A percentile compares a stretch with the other conserved stretches of the same genome.
phyloP scores from a whole-genome alignment of 345 rosid genomes.

The Stellera chamaejasme region DNA sequence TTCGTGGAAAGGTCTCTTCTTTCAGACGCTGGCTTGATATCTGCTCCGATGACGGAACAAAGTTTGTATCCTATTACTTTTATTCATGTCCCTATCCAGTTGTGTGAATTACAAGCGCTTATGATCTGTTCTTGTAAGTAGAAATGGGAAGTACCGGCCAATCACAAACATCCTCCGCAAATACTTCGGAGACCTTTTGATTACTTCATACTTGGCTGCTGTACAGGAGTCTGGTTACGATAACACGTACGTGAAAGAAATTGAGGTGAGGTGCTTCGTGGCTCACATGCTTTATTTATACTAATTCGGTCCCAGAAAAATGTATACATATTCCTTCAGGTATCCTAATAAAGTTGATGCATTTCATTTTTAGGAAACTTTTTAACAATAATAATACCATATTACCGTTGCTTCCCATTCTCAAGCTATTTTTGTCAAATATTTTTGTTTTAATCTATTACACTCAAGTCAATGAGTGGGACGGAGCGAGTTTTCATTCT shows the following conservation, averaged over 20 bases:
- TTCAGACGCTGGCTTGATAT: conserved; percentile 83
- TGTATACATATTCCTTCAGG: too few relatives aligned
- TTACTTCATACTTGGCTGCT: conserved; percentile 59
- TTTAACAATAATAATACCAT: too few relatives aligned
- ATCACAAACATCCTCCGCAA: conserved; percentile 65
- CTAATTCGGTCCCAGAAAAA: too few relatives aligned
- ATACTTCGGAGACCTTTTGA: conserved; percentile 81
- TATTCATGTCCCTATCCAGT: conserved; percentile 1
- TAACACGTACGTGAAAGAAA: conserved; percentile 71
- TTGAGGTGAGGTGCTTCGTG: conserved; percentile 49
- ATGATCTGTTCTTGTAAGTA: conserved; percentile 11
- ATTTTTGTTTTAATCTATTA: too few relatives aligned
- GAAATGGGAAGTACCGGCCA: conserved; percentile 59
- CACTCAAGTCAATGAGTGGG: too few relatives aligned
- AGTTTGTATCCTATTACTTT: conserved; percentile 33
- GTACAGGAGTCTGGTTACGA: conserved; percentile 72
- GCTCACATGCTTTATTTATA: not conserved
- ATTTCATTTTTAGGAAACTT: not conserved
- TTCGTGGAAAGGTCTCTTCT: conserved; percentile 52
- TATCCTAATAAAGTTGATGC: not conserved
- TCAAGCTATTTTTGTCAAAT: too few relatives aligned
- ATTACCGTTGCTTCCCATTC: too few relatives aligned
- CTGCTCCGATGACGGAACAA: conserved; percentile 73
- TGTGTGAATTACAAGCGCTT: not conserved
- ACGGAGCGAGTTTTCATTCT: too few relatives aligned